Evolutionary conservation across 2,329 filamentous ascomycete species (phyloP).

Genomic region (Tolypocladium pustulatum): DNA sequence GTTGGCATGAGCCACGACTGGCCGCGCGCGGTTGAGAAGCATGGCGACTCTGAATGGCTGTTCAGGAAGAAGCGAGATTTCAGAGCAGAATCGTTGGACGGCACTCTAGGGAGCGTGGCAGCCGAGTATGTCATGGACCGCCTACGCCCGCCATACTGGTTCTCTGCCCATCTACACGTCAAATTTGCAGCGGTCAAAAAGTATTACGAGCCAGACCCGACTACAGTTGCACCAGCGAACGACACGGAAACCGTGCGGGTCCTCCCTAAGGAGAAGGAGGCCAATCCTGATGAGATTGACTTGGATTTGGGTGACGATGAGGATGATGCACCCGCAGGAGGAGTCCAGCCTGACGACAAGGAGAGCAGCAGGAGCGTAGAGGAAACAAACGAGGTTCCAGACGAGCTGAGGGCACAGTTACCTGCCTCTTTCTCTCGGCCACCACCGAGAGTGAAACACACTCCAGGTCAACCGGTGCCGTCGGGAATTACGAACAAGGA

Average conservation of each 20-base stretch:
- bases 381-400: conserved; percentile 33
- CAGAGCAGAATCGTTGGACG: conserved; percentile 61
- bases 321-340: conserved; percentile 6
- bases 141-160: conserved; percentile 79
- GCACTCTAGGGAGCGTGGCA: conserved; percentile 68
- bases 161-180: conserved; percentile 85
- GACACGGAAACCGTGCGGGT: neutral
- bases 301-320: conserved; percentile 47
- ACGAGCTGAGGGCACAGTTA: conserved; percentile 60
- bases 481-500: conserved; percentile 63
- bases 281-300: conserved; percentile 61
- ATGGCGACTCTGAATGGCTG: conserved; percentile 58
- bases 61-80: conserved; percentile 69
- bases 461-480: conserved; percentile 54
- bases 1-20: conserved; percentile 92
- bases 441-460: conserved; percentile 21
- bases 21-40: conserved; percentile 73
- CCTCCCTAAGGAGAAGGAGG: conserved; percentile 12
- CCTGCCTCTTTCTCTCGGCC: conserved; percentile 60
- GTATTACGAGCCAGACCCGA: conserved; percentile 29
- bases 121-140: conserved; percentile 73
- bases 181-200: conserved; percentile 65
- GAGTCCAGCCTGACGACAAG: neutral
- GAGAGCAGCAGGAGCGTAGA: neutral
- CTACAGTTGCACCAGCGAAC: neutral